Percentiles rank a stretch among this genome's conserved stretches.
These are phyloP conservation scores for Amauroascus verrucosus DNA, from an alignment of 2,329 filamentous ascomycete species.

Conservation along the genomic window DNA sequence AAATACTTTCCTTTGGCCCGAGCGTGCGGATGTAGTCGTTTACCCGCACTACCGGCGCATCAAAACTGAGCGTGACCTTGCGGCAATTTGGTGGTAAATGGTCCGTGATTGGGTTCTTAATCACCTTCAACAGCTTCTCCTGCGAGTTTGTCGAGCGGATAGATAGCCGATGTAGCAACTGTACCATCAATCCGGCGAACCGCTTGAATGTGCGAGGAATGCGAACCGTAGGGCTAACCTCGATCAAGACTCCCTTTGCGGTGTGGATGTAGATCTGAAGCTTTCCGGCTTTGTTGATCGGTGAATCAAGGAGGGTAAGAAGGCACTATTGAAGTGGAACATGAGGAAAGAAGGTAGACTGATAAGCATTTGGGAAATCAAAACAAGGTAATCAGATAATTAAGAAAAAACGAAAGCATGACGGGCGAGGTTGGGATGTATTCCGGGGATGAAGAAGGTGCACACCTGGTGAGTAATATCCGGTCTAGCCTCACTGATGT, in stretches of 20 bases:
- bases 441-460: constrained; percentile 18
- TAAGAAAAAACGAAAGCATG: not conserved
- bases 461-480: constrained; percentile 97
- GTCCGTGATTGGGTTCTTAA: constrained; percentile 95
- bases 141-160: constrained; percentile 95
- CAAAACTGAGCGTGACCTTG: constrained; percentile 93
- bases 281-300: constrained; percentile 95
- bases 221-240: constrained; percentile 94
- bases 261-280: constrained; percentile 99
- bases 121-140: constrained; percentile 93
- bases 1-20: constrained; percentile 78
- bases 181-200: constrained; percentile 96
- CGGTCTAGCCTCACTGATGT: constrained; percentile 93
- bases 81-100: constrained; percentile 94
- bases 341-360: constrained; percentile 16
- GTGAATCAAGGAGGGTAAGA: constrained; percentile 90
- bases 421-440: constrained; percentile 4
- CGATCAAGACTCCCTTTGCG: constrained; percentile 90
- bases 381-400: not conserved
- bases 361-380: constrained; percentile 10
- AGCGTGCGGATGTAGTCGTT: constrained; percentile 79
- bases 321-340: constrained; percentile 57
- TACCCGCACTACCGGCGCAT: constrained; percentile 75
- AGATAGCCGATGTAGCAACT: constrained; percentile 86
- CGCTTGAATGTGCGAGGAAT: constrained; percentile 98